These are phyloP conservation scores for Fusarium aywerte DNA, from an alignment of 2,329 filamentous ascomycete genomes.

Conservation along the genomic window DNA sequence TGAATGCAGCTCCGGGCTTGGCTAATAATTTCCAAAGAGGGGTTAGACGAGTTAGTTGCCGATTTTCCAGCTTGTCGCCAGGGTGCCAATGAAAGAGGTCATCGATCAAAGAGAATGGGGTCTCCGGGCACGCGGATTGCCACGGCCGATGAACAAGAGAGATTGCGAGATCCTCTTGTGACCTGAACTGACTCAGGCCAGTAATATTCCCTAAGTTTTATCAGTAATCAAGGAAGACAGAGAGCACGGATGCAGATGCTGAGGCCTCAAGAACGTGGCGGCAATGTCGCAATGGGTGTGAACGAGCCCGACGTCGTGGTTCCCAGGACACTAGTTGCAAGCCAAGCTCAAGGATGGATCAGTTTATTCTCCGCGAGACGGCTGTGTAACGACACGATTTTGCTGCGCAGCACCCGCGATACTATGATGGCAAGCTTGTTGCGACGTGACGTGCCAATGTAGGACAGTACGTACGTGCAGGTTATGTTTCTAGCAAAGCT, in stretches of 20 bases:
- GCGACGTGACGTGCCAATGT: conserved; percentile 36
- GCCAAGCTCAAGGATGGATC: conserved; percentile 46
- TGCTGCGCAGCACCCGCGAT: conserved; percentile 44
- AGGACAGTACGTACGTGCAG: conserved; percentile 41
- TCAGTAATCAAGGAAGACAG: conserved; percentile 12
- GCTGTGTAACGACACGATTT: conserved; percentile 45
- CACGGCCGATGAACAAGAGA: conserved; percentile 40
- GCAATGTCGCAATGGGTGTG: conserved; percentile 46
- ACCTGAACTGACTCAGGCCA: conserved; percentile 45
- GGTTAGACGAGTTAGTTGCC: conserved; percentile 43
- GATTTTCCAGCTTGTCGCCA: conserved; percentile 45
- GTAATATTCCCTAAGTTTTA: conserved; percentile 19
- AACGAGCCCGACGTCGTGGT: conserved; percentile 47
- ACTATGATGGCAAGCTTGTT: conserved; percentile 38
- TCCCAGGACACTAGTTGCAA: conserved; percentile 48
- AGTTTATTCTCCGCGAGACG: conserved; percentile 48
- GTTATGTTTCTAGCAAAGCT: conserved; percentile 24
- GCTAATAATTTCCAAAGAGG: conserved; percentile 44
- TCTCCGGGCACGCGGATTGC: conserved; percentile 45
- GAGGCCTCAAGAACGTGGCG: conserved; percentile 44
- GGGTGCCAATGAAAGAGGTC: conserved; percentile 42
- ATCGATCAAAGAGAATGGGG: conserved; percentile 41
- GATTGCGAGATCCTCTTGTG: conserved; percentile 46
- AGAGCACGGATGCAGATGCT: conserved; percentile 27
- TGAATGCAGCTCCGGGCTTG: conserved; percentile 46